Evolutionary conservation across 2,329 filamentous ascomycete species (phyloP), one percentile per base, ranked within the genome.

Genomic region (Cordyceps cateniannulata): DNA sequence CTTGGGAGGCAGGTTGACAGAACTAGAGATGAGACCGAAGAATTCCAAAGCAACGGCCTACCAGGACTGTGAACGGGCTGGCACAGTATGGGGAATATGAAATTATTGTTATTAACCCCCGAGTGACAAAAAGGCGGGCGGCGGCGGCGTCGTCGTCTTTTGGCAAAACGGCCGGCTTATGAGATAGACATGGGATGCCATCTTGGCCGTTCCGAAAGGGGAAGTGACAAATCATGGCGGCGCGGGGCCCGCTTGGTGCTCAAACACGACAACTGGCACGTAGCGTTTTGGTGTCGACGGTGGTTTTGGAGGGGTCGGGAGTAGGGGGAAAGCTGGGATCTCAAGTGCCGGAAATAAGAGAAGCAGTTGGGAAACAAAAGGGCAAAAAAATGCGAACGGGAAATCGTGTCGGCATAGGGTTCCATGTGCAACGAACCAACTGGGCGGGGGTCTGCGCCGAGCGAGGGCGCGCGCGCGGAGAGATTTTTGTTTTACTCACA

Each of bases 221-320:
- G 56, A 40, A 59, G 45, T 59, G 56, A 59, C 56, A 59, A 59
- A 59, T 59, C 56, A 59, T 59, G 24, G 25, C 5, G 38, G n/a
- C 29, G 12, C n/a, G 38, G 38, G 5, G 38, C 38, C 16, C 8
- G 38, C 52, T 24, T 16, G 16, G 16, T 3, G 40, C 18, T 44
- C 38, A 45, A 45, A 51, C 49, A 35, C n/a, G 49, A 24, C 25
- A 42, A 24, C 32, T 9, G 2, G 22, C 32, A 42, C 25, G n/a
- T 27, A 35, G 32, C 32, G 32, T 40, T 53, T 53, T 18, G 50
- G 50, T 18, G 16, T 20, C 20, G 32, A 35, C 24, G 24, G 45
- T 3, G 18, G 35, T 42, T 25, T 53, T 25, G 35, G 20, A 53
- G 22, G 35, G 50, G 50, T 4, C 20, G 35, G 35, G 22, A 40